Base-by-base conservation (phyloP, 2,329 filamentous ascomycete species). In the Geosmithia morbida region DNA sequence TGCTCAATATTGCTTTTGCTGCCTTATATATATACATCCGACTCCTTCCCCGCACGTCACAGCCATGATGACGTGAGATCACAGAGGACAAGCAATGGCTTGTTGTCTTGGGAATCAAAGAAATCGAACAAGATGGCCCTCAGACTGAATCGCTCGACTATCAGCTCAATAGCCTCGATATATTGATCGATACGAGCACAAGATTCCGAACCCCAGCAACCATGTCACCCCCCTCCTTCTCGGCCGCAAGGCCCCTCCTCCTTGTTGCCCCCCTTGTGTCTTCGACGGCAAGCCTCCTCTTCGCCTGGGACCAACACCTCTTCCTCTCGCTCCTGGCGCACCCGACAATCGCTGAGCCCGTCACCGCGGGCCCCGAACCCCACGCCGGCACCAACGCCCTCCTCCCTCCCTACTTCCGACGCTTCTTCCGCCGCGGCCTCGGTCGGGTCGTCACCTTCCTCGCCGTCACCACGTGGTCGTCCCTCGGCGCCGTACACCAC, bases 251-350 rank as follows among this genome's bases (percentile, higher is more conserved):
- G 41, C 59, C 74, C 33, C 64, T 70, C 44, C 59, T 74, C 33
- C 64, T 70, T 43, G 53, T 68, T 17, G 60, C 67, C 2, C 71
- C 71, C 0, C 57, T 74, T 20, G 52, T 73, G 51, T 67, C 68
- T n/a, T 67, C 69, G 2, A 70, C 69, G 2, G 63, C 64, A 53
- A 65, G 68, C 0, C 60, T 74, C 46, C 61, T 66, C 53, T 71
- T 62, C 58, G 66, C 69, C 14, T 58, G 59, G 41, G 68, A 71
- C 56, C 68, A 71, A 51, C 61, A 65, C 50, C 52, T 64, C 46
- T 70, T 71, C 56, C 61, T 71, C 41, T 52, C 55, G 45, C 53
- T 59, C 52, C 54, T 71, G 49, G 59, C 65, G 3, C 54, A 52
- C 7, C 45, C 45, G 11, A 18, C 47, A n/a, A 7, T 48, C 30